Base-by-base conservation (phyloP, 1,284 basidiomycete species). In the Mycena citricolor region DNA sequence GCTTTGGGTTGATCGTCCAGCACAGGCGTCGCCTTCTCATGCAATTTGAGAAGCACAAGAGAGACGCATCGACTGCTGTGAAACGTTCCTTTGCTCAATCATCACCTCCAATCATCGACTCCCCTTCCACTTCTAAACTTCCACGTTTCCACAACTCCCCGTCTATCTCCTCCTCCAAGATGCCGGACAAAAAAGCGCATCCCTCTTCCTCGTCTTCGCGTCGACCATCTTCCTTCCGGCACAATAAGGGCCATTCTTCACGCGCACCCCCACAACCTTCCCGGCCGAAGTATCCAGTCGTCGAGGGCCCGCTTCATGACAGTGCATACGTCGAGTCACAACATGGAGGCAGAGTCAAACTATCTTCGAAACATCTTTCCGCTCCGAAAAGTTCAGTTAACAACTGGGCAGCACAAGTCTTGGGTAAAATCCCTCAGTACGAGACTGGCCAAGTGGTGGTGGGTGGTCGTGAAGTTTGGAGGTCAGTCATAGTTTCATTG, bases 1-100 rank as follows among this genome's bases (percentile, higher is more conserved):
- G 70, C 68, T 59, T 74, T 63, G 71, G 70, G 53, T 65, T 73
- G 52, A 54, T 65, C 39, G 58, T 74, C 51, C 66, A 69, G 58
- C 63, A 69, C 51, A 70, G 74, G 70, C 71, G 66, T 63, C 66
- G 71, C 66, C 70, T 76, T 61, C 69, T 77, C 67, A 80, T 81
- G 77, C 74, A 75, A 69, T 57, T 73, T 57, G 70, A 76, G 51
- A 52, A 39, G 46, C 35, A 33, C 39, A 58, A 60, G 47, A 56
- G 50, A 51, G 54, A 50, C 54, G 38, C 61, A 40, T 48, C 59
- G 40, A 42, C 58, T 26, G 60, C 64, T 41, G 54, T 65, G 36
- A 73, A 75, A 61, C 68, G 72, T 40, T 53, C 70, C n/a, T 61
- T 65, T 51, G 59, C 65, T 39, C 41, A 54, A 57, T 39, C 46